Evolutionary conservation across 441 rosid species (phyloP), one percentile per base, ranked within the genome.

Genomic region (Mallotus japonicus): DNA sequence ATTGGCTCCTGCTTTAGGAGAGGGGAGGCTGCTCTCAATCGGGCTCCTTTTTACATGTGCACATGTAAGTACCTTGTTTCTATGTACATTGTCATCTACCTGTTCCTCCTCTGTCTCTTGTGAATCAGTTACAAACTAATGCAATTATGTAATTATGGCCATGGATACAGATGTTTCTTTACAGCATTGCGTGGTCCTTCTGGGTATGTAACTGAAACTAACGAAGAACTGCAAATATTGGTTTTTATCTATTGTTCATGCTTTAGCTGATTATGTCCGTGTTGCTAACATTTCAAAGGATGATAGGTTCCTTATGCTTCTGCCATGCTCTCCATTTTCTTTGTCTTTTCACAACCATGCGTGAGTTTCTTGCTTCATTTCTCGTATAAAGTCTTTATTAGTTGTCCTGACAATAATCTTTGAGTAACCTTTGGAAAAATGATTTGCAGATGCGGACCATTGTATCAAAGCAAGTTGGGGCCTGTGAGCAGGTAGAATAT

Each of bases 391-490:
- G n/a, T 3, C 56, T 0, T 42, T 65, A 22, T 65, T 14, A 8
- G 24, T 56, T 47, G 51, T 32, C 44, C 42, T n/a, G 28, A 55
- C 65, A 3, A 12, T 20, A 16, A 19, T 53, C 59, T 66, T 6
- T 22, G 47, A 57, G 16, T 44, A 17, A 56, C 6, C 8, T 67
- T 15, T 75, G 66, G 34, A 55, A 59, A 34, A 15, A 28, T 55
- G 70, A 71, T 72, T 44, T 76, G 75, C 87, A 93, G 98, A 80
- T 93, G 78, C 81, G 98, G 70, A 93, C 92, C 77, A 92, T 92
- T 57, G 93, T 90, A 40, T 93, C 98, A 1, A 92, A 85, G 82
- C 96, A 93, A 88, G 96, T 93, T 51, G 87, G 93, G 56, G 59
- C 96, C 5, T 62, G 74, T 71, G 96, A 93, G 50, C 98, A 93